Base-by-base conservation (phyloP, 257 asterid genomes). In the Nicotiana sylvestris region DNA sequence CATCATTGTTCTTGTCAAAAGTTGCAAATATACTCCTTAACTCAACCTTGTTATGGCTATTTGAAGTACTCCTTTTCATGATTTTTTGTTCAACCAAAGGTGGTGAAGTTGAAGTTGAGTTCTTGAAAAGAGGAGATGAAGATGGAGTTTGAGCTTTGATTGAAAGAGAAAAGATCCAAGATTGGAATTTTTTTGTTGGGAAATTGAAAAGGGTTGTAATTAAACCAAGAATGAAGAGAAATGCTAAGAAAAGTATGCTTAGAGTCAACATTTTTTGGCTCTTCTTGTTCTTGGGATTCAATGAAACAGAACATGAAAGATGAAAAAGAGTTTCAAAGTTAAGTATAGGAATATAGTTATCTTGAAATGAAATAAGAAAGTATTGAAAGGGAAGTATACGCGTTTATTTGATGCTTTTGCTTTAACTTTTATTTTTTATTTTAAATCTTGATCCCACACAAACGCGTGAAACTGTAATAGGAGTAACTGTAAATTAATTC, bases 1-100 rank as follows among this genome's bases (percentile, higher is more conserved):
- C 98, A 79, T 94, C 98, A 70, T 70, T 83, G 89, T 94, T 90
- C 93, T 90, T 92, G 87, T 95, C 98, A 79, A 95, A 95, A 17
- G 96, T 93, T 18, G 94, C 92, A 65, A 95, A 95, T 32, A 93
- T 87, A 35, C 89, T 82, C 49, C 82, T 80, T 6, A 93, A 78
- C 58, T 86, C 88, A 43, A 37, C 78, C 66, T 84, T 87, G 1
- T 74, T 84, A 21, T 15, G 32, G 9, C 43, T 13, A 2, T 55
- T 49, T 12, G 9, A 15, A 66, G 12, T 53, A 25, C 3, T 65
- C 51, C 61, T 82, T 74, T 13, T 81, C 64, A 2, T 82, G 25
- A 15, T 81, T 60, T 21, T 80, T 30, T 29, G n/a, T 29, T 25
- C 82, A 4, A 39, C 58, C 43, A 30, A 33, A 77, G 9, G 16